Evolutionary conservation across 1,139 yeast species (phyloP), one percentile per base, ranked within the genome.

Genomic region (Candida smagusa): DNA sequence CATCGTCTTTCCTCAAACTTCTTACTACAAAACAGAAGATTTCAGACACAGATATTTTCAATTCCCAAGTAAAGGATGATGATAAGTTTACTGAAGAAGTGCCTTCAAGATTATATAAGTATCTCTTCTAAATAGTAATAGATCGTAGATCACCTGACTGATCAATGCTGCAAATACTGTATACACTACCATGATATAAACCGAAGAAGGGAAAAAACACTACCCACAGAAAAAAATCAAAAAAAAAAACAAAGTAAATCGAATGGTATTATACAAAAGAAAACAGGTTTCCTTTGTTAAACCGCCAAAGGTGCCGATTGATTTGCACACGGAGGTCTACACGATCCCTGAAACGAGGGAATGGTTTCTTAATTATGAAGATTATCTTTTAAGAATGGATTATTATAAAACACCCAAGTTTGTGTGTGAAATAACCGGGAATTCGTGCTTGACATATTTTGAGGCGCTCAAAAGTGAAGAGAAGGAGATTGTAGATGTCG

Each of bases 381-480:
- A 80, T 8, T 92, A 86, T 55, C 65, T 92, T 40, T 61, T 63
- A 12, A 63, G 90, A 38, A 62, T 84, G 65, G 89, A 84, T 57
- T 84, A 81, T 58, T 85, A 84, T 59, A 74, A 73, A 45, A 75
- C 80, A 42, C 79, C 80, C 47, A 84, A 87, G 57, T 92, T 92
- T 63, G 95, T 89, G 6, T 92, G 97, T 65, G 98, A 92, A 64
- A 84, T 92, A 39, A 88, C 97, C 0, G 98, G 98, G 21, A 88
- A 89, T 53, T 84, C 96, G 12, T 84, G 95, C 52, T 71, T 90
- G 41, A 87, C 96, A 0, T 92, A 79, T 58, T 89, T 89, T 57
- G 95, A 92, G 54, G 98, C 98, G 0, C 69, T 78, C 34, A 79
- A 81, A 42, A 81, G 87, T 48, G 98, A 92, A 63, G 73, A 70